Evolutionary conservation across 2,329 filamentous ascomycete genomes (phyloP).

Genomic region (Penicillium glabrum): DNA sequence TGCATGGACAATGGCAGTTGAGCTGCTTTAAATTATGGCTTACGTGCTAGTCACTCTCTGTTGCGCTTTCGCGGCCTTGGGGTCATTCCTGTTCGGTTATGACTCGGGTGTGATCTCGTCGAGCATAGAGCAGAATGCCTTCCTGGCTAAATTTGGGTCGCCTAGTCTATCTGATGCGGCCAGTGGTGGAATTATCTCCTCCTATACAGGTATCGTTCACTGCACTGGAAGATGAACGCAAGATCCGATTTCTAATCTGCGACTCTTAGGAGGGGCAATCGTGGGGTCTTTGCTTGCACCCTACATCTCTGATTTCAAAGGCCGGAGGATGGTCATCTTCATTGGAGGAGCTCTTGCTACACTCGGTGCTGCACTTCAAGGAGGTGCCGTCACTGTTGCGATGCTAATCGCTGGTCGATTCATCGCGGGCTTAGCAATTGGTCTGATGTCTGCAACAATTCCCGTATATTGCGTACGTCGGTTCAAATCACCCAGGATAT

Average conservation of each 20-base stretch:
- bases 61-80: conserved; percentile 47
- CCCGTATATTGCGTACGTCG: conserved; percentile 46
- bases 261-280: conserved; percentile 37
- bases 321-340: conserved; percentile 34
- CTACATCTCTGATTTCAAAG: conserved; percentile 34
- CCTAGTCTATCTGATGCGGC: conserved; percentile 29
- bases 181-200: conserved; percentile 41
- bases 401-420: conserved; percentile 54
- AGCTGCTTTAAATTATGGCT: conserved; percentile 23
- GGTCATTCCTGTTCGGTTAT: conserved; percentile 52
- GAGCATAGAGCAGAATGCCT: conserved; percentile 36
- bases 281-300: conserved; percentile 34
- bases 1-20: conserved; percentile 11
- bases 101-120: conserved; percentile 43
- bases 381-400: conserved; percentile 35
- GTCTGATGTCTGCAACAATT: conserved; percentile 48
- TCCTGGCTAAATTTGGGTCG: conserved; percentile 30
- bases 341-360: conserved; percentile 34
- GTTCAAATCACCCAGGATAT: neutral
- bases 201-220: conserved; percentile 33
- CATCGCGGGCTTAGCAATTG: conserved; percentile 52
- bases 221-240: neutral
- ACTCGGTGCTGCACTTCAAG: conserved; percentile 37
- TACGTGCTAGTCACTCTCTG: conserved; percentile 33
- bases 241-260: conserved; percentile 10